Evolutionary conservation across 2,329 filamentous ascomycete species (phyloP).

Genomic region (Fragosphaeria purpurea): DNA sequence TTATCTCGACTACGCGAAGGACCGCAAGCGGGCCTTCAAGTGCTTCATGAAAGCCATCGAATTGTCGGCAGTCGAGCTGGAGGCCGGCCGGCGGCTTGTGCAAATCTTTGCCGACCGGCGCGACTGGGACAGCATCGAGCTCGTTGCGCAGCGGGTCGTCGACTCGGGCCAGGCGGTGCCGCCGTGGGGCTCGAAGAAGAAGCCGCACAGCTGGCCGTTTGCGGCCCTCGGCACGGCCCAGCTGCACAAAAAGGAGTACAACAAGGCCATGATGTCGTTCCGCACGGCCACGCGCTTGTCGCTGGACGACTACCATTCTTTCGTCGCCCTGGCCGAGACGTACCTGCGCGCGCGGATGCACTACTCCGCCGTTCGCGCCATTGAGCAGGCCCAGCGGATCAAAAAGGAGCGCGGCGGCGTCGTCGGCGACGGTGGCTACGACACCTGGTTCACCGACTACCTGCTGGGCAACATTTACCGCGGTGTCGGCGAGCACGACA

Average conservation of each 20-base stretch:
- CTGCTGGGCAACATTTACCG: constrained; percentile 93
- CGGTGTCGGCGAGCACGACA: constrained; percentile 82
- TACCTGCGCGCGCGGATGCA: constrained; percentile 91
- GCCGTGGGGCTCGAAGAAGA: constrained; percentile 84
- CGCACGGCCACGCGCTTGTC: constrained; percentile 77
- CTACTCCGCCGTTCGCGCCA: constrained; percentile 87
- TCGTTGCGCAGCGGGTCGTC: constrained; percentile 80
- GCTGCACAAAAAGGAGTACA: constrained; percentile 85
- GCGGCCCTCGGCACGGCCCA: constrained; percentile 89
- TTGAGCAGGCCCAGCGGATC: constrained; percentile 71
- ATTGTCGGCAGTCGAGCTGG: constrained; percentile 74
- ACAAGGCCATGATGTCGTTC: constrained; percentile 83
- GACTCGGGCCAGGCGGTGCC: constrained; percentile 91
- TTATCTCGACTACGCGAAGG: constrained; percentile 83
- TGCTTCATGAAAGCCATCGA: constrained; percentile 97
- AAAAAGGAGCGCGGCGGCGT: constrained; percentile 48
- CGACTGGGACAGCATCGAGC: constrained; percentile 94
- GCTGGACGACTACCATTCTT: constrained; percentile 85
- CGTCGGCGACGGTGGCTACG: constrained; percentile 42
- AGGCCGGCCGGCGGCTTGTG: constrained; percentile 79
- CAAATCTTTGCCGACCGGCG: constrained; percentile 77
- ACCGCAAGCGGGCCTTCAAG: constrained; percentile 74
- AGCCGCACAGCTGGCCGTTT: constrained; percentile 91
- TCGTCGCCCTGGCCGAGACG: constrained; percentile 93
- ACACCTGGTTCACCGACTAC: constrained; percentile 92